Percentiles rank a stretch among this genome's conserved stretches.
Conservation (phyloP, 768 basidiomycete species). For the Crucibulum laeve region DNA sequence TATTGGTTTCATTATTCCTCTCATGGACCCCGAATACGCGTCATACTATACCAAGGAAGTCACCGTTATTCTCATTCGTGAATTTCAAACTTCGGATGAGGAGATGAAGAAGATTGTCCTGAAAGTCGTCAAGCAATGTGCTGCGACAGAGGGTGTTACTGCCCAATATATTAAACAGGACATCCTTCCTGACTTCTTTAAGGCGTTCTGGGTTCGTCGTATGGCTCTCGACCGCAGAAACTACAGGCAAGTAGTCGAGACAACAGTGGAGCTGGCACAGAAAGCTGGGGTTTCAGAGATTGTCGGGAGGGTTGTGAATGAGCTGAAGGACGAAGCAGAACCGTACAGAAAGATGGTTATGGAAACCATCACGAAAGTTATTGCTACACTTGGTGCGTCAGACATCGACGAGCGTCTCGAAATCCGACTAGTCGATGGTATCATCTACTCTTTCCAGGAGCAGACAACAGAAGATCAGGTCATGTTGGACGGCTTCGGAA, state of each 20-base stretch:
- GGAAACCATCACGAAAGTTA: slow-evolving; percentile 98
- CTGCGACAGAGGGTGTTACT: slow-evolving; percentile 96
- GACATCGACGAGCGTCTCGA: slow-evolving; percentile 97
- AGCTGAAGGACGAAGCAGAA: slow-evolving; percentile 87
- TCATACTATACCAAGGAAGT: slow-evolving; percentile 99
- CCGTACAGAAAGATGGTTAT: slow-evolving; percentile 99
- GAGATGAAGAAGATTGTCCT: slow-evolving; percentile 99
- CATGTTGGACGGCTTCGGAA: slow-evolving; percentile 98
- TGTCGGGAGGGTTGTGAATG: slow-evolving; percentile 83
- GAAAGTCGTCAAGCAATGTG: slow-evolving; percentile 98
- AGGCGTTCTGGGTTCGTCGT: slow-evolving; percentile 95
- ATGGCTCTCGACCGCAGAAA: slow-evolving; percentile 98
- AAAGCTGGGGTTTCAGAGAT: slow-evolving; percentile 97
- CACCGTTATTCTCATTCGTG: slow-evolving; percentile 93
- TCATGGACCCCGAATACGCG: slow-evolving; percentile 99
- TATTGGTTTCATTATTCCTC: slow-evolving; percentile 98
- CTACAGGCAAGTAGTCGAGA: slow-evolving; percentile 96
- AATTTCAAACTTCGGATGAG: slow-evolving; percentile 98
- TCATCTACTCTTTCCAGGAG: slow-evolving; percentile 99
- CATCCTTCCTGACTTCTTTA: slow-evolving; percentile 99
- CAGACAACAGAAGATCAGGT: slow-evolving; percentile 99
- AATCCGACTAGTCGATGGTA: slow-evolving; percentile 92
- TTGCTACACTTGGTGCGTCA: slow-evolving; percentile 90
- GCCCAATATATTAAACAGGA: slow-evolving; percentile 95
- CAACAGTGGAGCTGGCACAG: slow-evolving; percentile 96